Evolutionary conservation across 352 stramenopile genomes (phyloP).

Genomic region (Phytophthora capsici): DNA sequence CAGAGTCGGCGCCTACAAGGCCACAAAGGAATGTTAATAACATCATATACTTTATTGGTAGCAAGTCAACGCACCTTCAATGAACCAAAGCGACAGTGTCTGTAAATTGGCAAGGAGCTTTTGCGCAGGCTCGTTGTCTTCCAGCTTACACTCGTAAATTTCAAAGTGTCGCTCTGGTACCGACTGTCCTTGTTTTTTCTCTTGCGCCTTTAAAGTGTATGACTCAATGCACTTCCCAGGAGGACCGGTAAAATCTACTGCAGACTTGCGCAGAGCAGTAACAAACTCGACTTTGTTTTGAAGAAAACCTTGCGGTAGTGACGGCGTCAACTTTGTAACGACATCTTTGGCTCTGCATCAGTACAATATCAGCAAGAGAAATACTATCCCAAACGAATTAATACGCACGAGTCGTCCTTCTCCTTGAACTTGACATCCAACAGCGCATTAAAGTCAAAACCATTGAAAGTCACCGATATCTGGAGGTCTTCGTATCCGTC

Average conservation of each 20-base stretch:
- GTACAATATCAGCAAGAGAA: slow-evolving; percentile 2
- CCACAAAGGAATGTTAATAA: neutral
- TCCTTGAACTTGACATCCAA: slow-evolving; percentile 63
- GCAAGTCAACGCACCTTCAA: slow-evolving; percentile 60
- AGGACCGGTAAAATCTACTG: slow-evolving; percentile 42
- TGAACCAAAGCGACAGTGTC: slow-evolving; percentile 83
- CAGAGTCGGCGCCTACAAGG: slow-evolving; percentile 59
- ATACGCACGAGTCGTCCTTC: slow-evolving; percentile 46
- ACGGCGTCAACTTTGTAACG: slow-evolving; percentile 52
- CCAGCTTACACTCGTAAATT: slow-evolving; percentile 70
- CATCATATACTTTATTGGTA: neutral
- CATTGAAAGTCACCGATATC: slow-evolving; percentile 68
- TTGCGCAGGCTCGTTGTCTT: slow-evolving; percentile 60
- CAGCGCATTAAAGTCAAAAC: slow-evolving; percentile 65
- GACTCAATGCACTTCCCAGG: slow-evolving; percentile 47
- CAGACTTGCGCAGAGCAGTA: slow-evolving; percentile 16
- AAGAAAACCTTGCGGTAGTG: slow-evolving; percentile 50
- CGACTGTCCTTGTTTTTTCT: neutral
- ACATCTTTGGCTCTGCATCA: slow-evolving; percentile 54
- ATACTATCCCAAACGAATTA: neutral
- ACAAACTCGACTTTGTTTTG: slow-evolving; percentile 54
- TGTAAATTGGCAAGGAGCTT: slow-evolving; percentile 72
- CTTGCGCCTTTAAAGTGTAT: slow-evolving; percentile 38
- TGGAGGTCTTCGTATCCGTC: slow-evolving; percentile 66
- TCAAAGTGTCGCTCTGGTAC: slow-evolving; percentile 50